phyloP scores from a whole-genome alignment of 2,329 filamentous ascomycete genomes.

The Colletotrichum nymphaeae region DNA sequence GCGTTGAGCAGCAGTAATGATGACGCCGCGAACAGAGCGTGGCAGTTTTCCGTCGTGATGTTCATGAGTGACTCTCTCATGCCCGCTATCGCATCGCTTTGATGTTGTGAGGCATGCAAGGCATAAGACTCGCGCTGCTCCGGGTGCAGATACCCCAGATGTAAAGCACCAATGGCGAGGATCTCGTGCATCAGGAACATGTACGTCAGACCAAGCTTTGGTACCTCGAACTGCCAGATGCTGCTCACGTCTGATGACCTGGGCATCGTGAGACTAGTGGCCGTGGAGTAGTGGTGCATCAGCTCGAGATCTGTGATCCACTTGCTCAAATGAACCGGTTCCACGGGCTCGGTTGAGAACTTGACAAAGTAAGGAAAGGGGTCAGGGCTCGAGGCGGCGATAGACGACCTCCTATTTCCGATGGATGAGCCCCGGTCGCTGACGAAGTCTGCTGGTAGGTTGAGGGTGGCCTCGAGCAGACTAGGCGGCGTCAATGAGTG shows the following conservation, averaged over 20 bases:
- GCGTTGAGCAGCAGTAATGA: conserved; percentile 46
- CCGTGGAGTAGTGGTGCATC: conserved; percentile 49
- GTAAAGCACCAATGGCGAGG: conserved; percentile 44
- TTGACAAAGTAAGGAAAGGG: conserved; percentile 39
- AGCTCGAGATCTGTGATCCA: conserved; percentile 51
- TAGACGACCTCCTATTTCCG: conserved; percentile 1
- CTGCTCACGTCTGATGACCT: conserved; percentile 39
- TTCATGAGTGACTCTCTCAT: conserved; percentile 41
- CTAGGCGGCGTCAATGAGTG: conserved; percentile 21
- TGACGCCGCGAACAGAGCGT: conserved; percentile 47
- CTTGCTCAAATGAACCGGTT: conserved; percentile 34
- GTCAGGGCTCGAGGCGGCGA: conserved; percentile 24
- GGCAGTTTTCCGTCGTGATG: conserved; percentile 44
- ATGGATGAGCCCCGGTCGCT: conserved; percentile 13
- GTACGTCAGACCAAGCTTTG: conserved; percentile 42
- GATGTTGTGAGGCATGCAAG: conserved; percentile 46
- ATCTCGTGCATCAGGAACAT: conserved; percentile 46
- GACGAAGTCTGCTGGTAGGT: conserved; percentile 13
- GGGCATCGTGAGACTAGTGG: conserved; percentile 45
- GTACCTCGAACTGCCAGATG: conserved; percentile 45
- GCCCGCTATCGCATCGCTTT: conserved; percentile 45
- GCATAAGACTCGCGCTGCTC: conserved; percentile 39
- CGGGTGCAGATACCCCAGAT: conserved; percentile 43
- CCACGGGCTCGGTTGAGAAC: conserved; percentile 38
- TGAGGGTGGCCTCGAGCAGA: conserved; percentile 5